Percentiles rank a stretch among this genome's conserved stretches.
These are phyloP conservation scores for Termitomyces sp. DNA, from an alignment of 768 basidiomycete species.

Conservation along the genomic window DNA sequence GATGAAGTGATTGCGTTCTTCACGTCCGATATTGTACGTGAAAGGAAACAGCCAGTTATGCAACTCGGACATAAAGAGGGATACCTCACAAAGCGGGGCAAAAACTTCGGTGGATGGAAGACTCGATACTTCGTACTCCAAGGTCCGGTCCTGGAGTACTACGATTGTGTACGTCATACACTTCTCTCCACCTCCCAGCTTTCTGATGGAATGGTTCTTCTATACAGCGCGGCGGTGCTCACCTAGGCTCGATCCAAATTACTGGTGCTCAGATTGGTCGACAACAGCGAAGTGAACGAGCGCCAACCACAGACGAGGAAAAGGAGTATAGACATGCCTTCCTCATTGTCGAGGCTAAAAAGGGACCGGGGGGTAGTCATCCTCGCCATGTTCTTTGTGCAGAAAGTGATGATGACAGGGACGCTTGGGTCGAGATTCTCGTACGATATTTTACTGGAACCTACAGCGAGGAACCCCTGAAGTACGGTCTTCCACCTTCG, in stretches of 20 bases:
- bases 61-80: conserved; percentile 90
- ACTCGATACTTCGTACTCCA: conserved; percentile 93
- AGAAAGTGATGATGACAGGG: conserved; percentile 90
- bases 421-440: conserved; percentile 92
- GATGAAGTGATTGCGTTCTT: conserved; percentile 90
- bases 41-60: conserved; percentile 71
- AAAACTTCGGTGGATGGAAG: conserved; percentile 98
- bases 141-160: conserved; percentile 90
- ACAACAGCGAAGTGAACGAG: conserved; percentile 67
- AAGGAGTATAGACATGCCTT: conserved; percentile 97
- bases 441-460: conserved; percentile 81
- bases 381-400: conserved; percentile 93
- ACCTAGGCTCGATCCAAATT: conserved; percentile 86
- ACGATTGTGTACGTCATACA: conserved; percentile 75
- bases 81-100: conserved; percentile 92
- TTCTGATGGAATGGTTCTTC: conserved; percentile 7
- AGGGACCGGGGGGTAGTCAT: conserved; percentile 62
- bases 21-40: conserved; percentile 82
- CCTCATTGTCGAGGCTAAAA: conserved; percentile 89
- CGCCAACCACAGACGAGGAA: conserved; percentile 67
- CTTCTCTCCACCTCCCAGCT: conserved; percentile 7
- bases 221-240: conserved; percentile 80
- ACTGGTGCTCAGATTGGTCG: conserved; percentile 96
- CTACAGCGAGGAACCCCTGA: conserved; percentile 69
- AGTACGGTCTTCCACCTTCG: conserved; percentile 30